Evolutionary conservation across 768 basidiomycete species (phyloP).

Genomic region (Leccinum barrowsii): DNA sequence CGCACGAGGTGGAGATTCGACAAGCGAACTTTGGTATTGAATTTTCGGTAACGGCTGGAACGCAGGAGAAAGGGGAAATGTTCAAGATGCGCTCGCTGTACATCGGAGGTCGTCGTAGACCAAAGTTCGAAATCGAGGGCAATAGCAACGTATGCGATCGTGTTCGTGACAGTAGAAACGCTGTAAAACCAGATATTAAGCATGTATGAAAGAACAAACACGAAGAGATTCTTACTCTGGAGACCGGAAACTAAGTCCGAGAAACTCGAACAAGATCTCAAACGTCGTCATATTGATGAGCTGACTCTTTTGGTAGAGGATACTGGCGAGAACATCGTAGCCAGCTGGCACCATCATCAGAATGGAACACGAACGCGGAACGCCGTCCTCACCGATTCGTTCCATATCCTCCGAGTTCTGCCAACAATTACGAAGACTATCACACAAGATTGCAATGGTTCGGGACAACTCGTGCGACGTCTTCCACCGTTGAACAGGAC

Average conservation of each 20-base stretch:
- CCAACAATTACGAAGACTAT: slow-evolving; percentile 83
- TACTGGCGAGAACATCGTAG: slow-evolving; percentile 79
- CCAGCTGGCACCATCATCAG: slow-evolving; percentile 51
- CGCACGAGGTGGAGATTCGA: slow-evolving; percentile 68
- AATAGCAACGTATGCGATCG: slow-evolving; percentile 75
- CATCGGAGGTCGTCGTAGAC: slow-evolving; percentile 65
- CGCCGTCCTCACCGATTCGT: slow-evolving; percentile 61
- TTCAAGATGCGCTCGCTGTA: slow-evolving; percentile 76
- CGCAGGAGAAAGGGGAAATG: slow-evolving; percentile 77
- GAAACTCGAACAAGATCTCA: slow-evolving; percentile 79
- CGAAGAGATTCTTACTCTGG: slow-evolving; percentile 58
- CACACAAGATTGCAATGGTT: slow-evolving; percentile 67
- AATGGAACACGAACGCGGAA: not conserved
- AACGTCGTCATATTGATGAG: slow-evolving; percentile 79
- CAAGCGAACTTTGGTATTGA: slow-evolving; percentile 74
- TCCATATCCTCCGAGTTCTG: slow-evolving; percentile 96
- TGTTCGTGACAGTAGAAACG: slow-evolving; percentile 78
- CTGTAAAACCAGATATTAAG: slow-evolving; percentile 27
- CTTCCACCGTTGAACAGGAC: slow-evolving; percentile 32
- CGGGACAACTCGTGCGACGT: slow-evolving; percentile 75
- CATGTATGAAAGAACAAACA: not conserved
- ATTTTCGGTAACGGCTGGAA: slow-evolving; percentile 68
- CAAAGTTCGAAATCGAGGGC: slow-evolving; percentile 91
- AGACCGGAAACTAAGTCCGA: slow-evolving; percentile 78
- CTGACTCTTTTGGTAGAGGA: slow-evolving; percentile 66